Evolutionary conservation across 768 basidiomycete genomes (phyloP), one percentile per base, ranked within the genome.

Genomic region (Coprinopsis cinerea): DNA sequence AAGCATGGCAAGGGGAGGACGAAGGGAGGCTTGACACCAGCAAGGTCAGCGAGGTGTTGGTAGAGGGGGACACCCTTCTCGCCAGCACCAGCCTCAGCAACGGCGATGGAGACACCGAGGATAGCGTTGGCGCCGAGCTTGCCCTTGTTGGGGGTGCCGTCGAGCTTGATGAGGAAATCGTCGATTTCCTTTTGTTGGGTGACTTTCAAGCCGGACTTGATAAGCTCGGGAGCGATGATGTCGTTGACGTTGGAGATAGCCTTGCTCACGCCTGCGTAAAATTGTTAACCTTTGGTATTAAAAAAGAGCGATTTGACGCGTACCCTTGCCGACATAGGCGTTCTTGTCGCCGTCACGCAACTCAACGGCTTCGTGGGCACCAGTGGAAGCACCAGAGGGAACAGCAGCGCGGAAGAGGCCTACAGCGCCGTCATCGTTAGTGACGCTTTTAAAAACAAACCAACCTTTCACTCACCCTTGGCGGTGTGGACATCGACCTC

Each of bases 91-190:
- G 96, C 96, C 72, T 90, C 85, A 36, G 89, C 80, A 46, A 88
- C 92, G 27, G 95, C 95, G 67, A 98, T 97, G 53, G 91, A 94
- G 62, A 99, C 90, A 69, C 93, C 96, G 52, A 99, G 89, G 70
- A 98, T 97, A 63, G 96, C 96, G 68, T 99, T 99, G 46, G 96
- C 96, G 61, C 96, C 96, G 64, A 97, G 85, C 69, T 95, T 95
- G 69, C 92, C 94, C 81, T 99, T 99, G 87, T 99, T 99, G 54
- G 91, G 74, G 54, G 93, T 93, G 49, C 92, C 92, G 64, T 99
- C 96, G 61, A 91, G 83, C 75, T 96, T 92, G 83, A 97, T 95
- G 67, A 99, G 79, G 75, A 98, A 86, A 69, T 96, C 88, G 63
- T 99, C 96, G 61, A 99, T 82, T 59, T 95, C 91, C 71, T 91